Evolutionary conservation across 352 stramenopile genomes (phyloP).

Genomic region (Phytophthora tubulina): DNA sequence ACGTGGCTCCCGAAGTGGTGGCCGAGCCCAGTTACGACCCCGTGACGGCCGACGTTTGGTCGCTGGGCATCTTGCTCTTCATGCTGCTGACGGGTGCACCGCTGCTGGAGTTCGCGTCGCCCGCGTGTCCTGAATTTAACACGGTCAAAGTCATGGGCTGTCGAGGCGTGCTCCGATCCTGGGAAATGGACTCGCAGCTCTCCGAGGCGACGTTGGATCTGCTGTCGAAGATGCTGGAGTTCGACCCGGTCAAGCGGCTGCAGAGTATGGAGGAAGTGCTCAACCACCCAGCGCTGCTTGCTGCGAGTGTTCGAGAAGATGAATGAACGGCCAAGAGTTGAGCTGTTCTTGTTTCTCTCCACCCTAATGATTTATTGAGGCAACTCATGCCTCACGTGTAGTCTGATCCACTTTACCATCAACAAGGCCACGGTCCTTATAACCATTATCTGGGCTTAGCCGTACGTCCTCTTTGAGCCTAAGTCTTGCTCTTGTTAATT

Average conservation of each 20-base stretch:
- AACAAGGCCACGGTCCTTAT: slow-evolving; percentile 7
- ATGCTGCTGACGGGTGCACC: slow-evolving; percentile 65
- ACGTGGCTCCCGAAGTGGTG: slow-evolving; percentile 54
- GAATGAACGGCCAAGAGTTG: not conserved
- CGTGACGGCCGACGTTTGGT: slow-evolving; percentile 61
- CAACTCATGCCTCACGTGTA: not conserved
- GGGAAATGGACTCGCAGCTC: slow-evolving; percentile 37
- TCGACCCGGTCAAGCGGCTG: slow-evolving; percentile 40
- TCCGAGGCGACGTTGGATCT: slow-evolving; percentile 36
- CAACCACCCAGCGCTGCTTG: slow-evolving; percentile 30
- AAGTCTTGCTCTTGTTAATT: too few relatives aligned
- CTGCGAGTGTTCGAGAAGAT: slow-evolving; percentile 4
- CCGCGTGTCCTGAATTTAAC: slow-evolving; percentile 41
- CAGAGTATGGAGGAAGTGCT: slow-evolving; percentile 43
- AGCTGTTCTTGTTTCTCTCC: not conserved
- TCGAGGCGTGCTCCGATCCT: slow-evolving; percentile 43
- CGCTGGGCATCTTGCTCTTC: slow-evolving; percentile 66
- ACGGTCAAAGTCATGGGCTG: slow-evolving; percentile 42
- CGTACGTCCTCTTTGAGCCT: too few relatives aligned
- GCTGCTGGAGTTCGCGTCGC: slow-evolving; percentile 47
- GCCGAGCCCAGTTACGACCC: slow-evolving; percentile 39
- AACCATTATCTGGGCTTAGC: not conserved
- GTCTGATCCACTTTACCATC: not conserved
- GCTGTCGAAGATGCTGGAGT: slow-evolving; percentile 46
- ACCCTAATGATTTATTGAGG: slow-evolving; percentile 2